phyloP scores from a whole-genome alignment of 1,284 basidiomycete genomes.

The Lignosus rhinocerotis region DNA sequence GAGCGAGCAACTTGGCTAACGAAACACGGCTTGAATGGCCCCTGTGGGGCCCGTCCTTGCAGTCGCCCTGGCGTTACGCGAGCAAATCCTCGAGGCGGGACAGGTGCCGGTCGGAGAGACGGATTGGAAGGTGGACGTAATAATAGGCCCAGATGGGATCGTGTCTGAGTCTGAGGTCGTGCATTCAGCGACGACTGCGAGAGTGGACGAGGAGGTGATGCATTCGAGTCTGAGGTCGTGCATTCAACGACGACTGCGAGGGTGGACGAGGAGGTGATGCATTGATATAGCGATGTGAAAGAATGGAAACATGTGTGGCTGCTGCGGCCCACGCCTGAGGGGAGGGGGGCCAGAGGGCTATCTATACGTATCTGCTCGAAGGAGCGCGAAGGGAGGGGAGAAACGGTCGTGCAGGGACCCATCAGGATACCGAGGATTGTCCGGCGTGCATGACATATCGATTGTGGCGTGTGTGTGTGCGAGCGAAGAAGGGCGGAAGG shows the following conservation, averaged over 20 bases:
- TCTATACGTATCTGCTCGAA: background rate
- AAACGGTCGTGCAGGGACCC: background rate
- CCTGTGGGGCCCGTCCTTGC: background rate
- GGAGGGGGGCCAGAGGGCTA: background rate
- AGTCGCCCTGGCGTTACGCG: conserved; percentile 68
- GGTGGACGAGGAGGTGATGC: background rate
- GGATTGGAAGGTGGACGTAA: conserved; percentile 70
- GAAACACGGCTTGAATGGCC: conserved; percentile 23
- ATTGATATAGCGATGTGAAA: background rate
- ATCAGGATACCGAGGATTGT: conserved; percentile 18
- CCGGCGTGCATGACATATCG: conserved; percentile 22
- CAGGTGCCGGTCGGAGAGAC: conserved; percentile 56
- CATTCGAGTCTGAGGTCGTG: background rate
- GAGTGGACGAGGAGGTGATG: background rate
- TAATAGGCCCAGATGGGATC: conserved; percentile 57
- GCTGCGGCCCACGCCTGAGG: background rate
- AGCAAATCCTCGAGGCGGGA: conserved; percentile 60
- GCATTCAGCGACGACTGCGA: background rate
- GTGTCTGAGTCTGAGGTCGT: conserved; percentile 7
- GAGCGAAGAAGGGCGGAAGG: background rate
- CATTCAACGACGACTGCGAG: background rate
- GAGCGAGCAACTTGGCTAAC: conserved; percentile 49
- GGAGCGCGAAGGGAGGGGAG: background rate
- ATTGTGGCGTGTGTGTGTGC: conserved; percentile 14
- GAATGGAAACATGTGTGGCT: background rate